Conservation (phyloP, 495 filamentous ascomycete genomes). For the Hypoxylon subgilvum region DNA sequence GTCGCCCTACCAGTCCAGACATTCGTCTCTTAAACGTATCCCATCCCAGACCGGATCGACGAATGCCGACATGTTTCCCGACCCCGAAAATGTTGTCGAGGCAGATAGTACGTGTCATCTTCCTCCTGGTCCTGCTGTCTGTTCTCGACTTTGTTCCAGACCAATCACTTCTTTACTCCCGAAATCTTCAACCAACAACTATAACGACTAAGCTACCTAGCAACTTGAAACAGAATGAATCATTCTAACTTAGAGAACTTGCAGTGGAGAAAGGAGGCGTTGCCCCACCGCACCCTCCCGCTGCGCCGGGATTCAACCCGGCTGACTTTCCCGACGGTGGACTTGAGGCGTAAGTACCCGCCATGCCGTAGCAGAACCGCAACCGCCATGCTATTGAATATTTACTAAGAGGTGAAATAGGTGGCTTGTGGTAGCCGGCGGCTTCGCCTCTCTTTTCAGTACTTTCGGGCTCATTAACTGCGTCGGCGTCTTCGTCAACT, state of each 20-base stretch:
- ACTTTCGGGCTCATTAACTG: slow-evolving; percentile 71
- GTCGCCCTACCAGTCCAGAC: slow-evolving; percentile 7
- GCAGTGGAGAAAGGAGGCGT: slow-evolving; percentile 45
- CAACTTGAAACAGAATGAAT: too few species aligned
- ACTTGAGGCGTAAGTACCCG: too few species aligned
- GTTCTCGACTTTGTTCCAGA: too few species aligned
- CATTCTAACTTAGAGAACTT: background rate
- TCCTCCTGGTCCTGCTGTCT: background rate
- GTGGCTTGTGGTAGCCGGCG: slow-evolving; percentile 71
- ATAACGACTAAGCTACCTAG: background rate
- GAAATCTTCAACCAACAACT: background rate
- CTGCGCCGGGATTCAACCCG: slow-evolving; percentile 46
- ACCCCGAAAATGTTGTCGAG: slow-evolving; percentile 41
- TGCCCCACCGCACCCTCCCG: slow-evolving; percentile 17
- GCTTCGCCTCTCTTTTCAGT: slow-evolving; percentile 67
- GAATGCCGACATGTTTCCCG: slow-evolving; percentile 48
- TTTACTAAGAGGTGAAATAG: too few species aligned
- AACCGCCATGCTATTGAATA: too few species aligned
- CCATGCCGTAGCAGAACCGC: too few species aligned
- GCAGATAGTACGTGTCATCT: slow-evolving; percentile 36
- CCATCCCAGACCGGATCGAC: slow-evolving; percentile 40
- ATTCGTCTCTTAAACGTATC: slow-evolving; percentile 33
- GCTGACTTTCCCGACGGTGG: slow-evolving; percentile 69
- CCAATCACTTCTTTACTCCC: too few species aligned
- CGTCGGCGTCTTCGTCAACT: slow-evolving; percentile 67